These are phyloP conservation scores for Aureobasidium namibiae DNA, from an alignment of 2,329 filamentous ascomycete species.

Conservation along the genomic window DNA sequence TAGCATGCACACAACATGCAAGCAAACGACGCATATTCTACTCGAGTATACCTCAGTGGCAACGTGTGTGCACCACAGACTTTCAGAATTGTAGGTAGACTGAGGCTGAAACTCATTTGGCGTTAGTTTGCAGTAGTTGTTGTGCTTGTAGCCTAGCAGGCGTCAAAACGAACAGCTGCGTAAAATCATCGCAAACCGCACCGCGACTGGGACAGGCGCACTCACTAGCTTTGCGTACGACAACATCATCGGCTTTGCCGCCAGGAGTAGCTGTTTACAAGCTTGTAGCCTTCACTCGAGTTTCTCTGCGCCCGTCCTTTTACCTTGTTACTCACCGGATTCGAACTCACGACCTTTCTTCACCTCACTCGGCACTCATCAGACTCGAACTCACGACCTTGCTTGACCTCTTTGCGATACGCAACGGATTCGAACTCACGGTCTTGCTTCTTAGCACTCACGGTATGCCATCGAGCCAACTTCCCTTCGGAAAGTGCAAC, in stretches of 20 bases:
- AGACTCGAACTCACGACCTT: no score
- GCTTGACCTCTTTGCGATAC: no score
- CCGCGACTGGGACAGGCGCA: neutral
- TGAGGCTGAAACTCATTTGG: no score
- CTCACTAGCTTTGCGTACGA: neutral
- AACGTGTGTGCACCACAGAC: neutral
- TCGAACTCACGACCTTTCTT: neutral
- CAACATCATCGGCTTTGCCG: no score
- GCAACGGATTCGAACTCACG: neutral
- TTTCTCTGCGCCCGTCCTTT: neutral
- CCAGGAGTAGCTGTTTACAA: neutral
- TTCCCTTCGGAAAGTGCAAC: no score
- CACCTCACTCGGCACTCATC: no score
- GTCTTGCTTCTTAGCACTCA: no score
- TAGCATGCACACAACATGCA: neutral
- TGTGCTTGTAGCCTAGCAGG: neutral
- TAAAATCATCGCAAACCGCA: neutral
- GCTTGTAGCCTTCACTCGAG: neutral
- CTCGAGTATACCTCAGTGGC: no score
- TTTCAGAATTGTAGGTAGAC: neutral
- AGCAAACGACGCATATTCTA: neutral
- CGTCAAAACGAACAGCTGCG: neutral
- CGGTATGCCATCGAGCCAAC: no score
- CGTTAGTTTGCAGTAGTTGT: neutral
- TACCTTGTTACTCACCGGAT: neutral